Evolutionary conservation across 208 protist species (phyloP), one percentile per base, ranked within the genome.

Genomic region (Crithidia brevicula): DNA sequence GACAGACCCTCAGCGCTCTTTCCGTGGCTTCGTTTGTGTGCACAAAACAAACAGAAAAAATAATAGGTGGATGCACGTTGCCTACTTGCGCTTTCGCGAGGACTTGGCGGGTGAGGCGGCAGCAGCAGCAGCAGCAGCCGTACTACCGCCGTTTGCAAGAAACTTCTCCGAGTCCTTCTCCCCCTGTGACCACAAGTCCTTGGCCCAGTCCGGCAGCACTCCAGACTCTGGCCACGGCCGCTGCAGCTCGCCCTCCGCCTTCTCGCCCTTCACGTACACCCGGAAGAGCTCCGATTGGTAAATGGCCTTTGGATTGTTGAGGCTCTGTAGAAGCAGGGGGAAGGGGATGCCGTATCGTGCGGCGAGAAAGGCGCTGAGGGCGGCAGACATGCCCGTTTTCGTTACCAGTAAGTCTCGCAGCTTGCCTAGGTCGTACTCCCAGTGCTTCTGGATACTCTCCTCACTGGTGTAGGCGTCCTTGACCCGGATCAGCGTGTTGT

Each of bases 291-390:
- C 81, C 9, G 63, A 82, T 36, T 81, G 52, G 53, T 83, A 97
- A 4, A 95, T 18, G 8, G 71, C 67, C 49, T 79, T 72, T 15
- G 92, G 89, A 77, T 95, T 95, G 62, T 74, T 90, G 25, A 93
- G 30, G 64, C 83, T 88, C 81, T 97, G 92, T 20, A 95, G 54
- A n/a, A 97, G 61, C 30, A 95, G 78, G n/a, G 89, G 86, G 52
- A 93, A 88, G 9, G 79, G 54, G 28, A 88, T 81, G 38, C 72
- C 76, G 65, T 77, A 95, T 49, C 80, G 75, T 4, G 30, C 64
- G 10, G 81, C 74, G 11, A 91, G 45, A 49, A 93, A 86, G 33
- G 81, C 45, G 59, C 79, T 81, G 54, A 93, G 46, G 16, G 30
- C 79, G 7, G 83, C 74, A 8, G 85, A 66, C 11, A 95, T 61